Percentiles rank a stretch among this genome's conserved stretches.
Conservation (phyloP, 192 early-diverging fungal species). For the Backusella circina region DNA sequence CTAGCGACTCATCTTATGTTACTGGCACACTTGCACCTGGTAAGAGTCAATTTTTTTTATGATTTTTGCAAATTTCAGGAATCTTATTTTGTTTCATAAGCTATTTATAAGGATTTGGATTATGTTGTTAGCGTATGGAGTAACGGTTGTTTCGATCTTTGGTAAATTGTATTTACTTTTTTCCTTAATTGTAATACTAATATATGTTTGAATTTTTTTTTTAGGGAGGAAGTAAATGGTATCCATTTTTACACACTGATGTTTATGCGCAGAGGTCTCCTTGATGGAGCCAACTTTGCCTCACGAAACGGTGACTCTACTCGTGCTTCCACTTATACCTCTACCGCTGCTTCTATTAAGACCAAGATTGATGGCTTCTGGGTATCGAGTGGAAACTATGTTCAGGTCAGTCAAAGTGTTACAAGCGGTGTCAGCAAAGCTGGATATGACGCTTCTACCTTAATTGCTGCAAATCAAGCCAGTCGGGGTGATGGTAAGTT, state of each 20-base stretch:
- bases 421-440: slow-evolving; percentile 38
- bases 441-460: slow-evolving; percentile 53
- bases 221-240: slow-evolving; percentile 63
- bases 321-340: slow-evolving; percentile 31
- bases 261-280: slow-evolving; percentile 58
- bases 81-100: slow-evolving; percentile 21
- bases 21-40: slow-evolving; percentile 31
- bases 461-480: slow-evolving; percentile 47
- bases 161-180: slow-evolving; percentile 30
- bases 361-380: slow-evolving; percentile 41
- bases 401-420: slow-evolving; percentile 33
- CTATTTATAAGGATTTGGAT: slow-evolving; percentile 58
- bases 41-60: slow-evolving; percentile 32
- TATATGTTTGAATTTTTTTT: slow-evolving; percentile 1
- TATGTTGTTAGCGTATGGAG: slow-evolving; percentile 51
- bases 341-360: neutral
- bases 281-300: slow-evolving; percentile 54
- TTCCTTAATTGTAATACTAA: neutral
- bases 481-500: slow-evolving; percentile 8
- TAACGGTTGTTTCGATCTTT: slow-evolving; percentile 55
- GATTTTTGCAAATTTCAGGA: slow-evolving; percentile 25
- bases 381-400: slow-evolving; percentile 24
- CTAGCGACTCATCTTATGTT: slow-evolving; percentile 26
- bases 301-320: slow-evolving; percentile 27
- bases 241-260: slow-evolving; percentile 66